These are phyloP conservation scores for Omphalotus guepiniiformis DNA, from an alignment of 768 basidiomycete species.

Conservation along the genomic window DNA sequence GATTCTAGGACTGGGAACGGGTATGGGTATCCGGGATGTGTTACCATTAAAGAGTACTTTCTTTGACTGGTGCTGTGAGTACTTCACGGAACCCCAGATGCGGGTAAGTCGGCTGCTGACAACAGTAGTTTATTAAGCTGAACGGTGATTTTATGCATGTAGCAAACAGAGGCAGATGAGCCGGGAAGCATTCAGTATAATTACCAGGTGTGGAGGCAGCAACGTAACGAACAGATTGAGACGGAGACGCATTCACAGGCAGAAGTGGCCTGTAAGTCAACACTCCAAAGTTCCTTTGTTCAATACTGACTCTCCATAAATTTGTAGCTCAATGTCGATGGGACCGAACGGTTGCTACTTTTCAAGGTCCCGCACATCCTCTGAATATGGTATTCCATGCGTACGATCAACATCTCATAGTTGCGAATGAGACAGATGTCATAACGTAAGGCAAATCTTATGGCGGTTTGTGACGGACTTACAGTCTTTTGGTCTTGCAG, in stretches of 20 bases:
- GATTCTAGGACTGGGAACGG: conserved; percentile 75
- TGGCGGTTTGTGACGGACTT: neutral
- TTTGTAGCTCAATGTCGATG: conserved; percentile 56
- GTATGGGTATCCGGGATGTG: conserved; percentile 75
- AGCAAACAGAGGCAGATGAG: conserved; percentile 95
- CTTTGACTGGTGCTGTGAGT: conserved; percentile 96
- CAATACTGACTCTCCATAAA: conserved; percentile 1
- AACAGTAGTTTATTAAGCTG: neutral
- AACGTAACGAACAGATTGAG: conserved; percentile 80
- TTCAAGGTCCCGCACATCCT: conserved; percentile 58
- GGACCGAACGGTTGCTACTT: conserved; percentile 67
- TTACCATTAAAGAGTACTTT: conserved; percentile 88
- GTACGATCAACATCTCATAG: conserved; percentile 83
- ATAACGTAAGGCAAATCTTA: conserved; percentile 55
- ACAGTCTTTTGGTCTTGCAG: conserved; percentile 34
- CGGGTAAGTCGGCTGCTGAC: conserved; percentile 50
- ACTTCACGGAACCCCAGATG: conserved; percentile 99
- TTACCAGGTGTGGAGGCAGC: conserved; percentile 91
- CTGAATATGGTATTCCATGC: conserved; percentile 86
- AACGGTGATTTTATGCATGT: conserved; percentile 13
- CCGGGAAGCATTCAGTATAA: conserved; percentile 93
- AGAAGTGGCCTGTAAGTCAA: conserved; percentile 63
- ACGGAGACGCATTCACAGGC: conserved; percentile 67
- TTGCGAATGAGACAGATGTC: conserved; percentile 83
- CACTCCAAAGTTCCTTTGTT: neutral